A percentile compares a stretch with the other conserved stretches of the same genome.
Evolutionary conservation across 2,329 filamentous ascomycete genomes (phyloP).

Genomic region (Fusarium brachygibbosum): DNA sequence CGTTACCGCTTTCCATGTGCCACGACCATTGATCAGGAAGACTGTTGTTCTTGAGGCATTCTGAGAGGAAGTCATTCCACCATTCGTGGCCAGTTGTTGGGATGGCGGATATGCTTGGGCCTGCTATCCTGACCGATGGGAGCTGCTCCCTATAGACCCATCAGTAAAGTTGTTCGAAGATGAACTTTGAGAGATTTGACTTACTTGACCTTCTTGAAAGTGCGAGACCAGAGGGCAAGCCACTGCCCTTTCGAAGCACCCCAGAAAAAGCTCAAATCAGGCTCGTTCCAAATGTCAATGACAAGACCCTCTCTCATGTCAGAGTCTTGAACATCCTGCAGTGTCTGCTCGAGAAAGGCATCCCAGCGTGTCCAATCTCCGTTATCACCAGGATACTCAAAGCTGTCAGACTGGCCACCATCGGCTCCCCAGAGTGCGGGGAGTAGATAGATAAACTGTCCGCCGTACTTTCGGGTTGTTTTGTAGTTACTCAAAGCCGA

Average conservation of each 20-base stretch:
- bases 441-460: slow-evolving; percentile 60
- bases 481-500: slow-evolving; percentile 31
- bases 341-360: slow-evolving; percentile 56
- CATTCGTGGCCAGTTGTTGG: slow-evolving; percentile 13
- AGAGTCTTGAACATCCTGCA: slow-evolving; percentile 56
- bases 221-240: slow-evolving; percentile 32
- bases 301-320: slow-evolving; percentile 55
- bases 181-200: rapidly evolving
- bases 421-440: slow-evolving; percentile 65
- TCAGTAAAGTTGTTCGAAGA: background rate
- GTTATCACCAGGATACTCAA: slow-evolving; percentile 62
- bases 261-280: slow-evolving; percentile 55
- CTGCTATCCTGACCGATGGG: slow-evolving; percentile 4
- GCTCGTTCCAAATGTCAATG: slow-evolving; percentile 68
- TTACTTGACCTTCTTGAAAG: slow-evolving; percentile 37
- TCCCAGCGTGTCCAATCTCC: slow-evolving; percentile 63
- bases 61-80: slow-evolving; percentile 19
- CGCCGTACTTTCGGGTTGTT: slow-evolving; percentile 53
- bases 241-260: slow-evolving; percentile 31
- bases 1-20: slow-evolving; percentile 25
- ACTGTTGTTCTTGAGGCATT: background rate
- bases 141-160: background rate
- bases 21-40: slow-evolving; percentile 30
- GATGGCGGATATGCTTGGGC: slow-evolving; percentile 17
- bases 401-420: slow-evolving; percentile 54